These are phyloP conservation scores for Trebouxia sp. DNA, from an alignment of 139 green algal genomes.

Conservation along the genomic window DNA sequence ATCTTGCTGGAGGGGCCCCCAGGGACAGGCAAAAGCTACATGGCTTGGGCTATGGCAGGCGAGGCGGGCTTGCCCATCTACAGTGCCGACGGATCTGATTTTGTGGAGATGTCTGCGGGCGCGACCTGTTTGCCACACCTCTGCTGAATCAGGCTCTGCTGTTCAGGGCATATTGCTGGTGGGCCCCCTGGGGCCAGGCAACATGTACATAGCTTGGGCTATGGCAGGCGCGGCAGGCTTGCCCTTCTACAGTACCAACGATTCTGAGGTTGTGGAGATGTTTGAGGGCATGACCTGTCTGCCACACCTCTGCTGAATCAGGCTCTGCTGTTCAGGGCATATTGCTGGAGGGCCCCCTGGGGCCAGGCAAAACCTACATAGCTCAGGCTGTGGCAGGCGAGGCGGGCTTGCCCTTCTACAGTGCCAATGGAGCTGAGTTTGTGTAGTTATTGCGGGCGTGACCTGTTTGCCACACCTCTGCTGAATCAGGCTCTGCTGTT, in stretches of 20 bases:
- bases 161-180: constrained; percentile 94
- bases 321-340: constrained; percentile 72
- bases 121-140: constrained; percentile 80
- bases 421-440: constrained; percentile 76
- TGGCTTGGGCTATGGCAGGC: constrained; percentile 89
- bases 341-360: constrained; percentile 94
- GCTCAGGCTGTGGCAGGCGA: constrained; percentile 88
- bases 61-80: constrained; percentile 70
- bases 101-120: too few species aligned
- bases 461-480: constrained; percentile 87
- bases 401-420: constrained; percentile 67
- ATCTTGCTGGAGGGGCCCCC: constrained; percentile 96
- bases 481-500: background rate
- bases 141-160: too few species aligned
- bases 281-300: constrained; percentile 80
- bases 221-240: too few species aligned
- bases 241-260: too few species aligned
- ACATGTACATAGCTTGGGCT: constrained; percentile 95
- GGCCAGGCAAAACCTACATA: constrained; percentile 95
- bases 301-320: too few species aligned
- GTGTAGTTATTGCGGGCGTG: too few species aligned
- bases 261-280: too few species aligned
- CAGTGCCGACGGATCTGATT: constrained; percentile 71
- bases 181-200: constrained; percentile 95
- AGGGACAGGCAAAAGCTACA: constrained; percentile 94